Evolutionary conservation across 805 yeast genomes (phyloP).

Genomic region (Wickerhamomyces rabaulensis): DNA sequence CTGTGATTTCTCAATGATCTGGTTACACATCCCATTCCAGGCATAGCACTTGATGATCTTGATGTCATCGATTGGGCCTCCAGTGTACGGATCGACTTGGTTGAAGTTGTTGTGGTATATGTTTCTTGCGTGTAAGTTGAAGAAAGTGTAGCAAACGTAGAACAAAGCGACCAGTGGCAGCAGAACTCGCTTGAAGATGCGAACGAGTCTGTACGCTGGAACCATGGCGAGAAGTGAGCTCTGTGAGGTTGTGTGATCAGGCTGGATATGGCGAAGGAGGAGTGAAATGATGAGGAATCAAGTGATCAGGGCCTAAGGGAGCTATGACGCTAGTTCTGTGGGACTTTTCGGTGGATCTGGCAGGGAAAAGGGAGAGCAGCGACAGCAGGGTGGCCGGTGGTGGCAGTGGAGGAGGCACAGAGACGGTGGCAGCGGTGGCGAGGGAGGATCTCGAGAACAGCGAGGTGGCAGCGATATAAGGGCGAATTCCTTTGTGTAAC

Average conservation of each 20-base stretch:
- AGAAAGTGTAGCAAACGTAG: constrained; percentile 11
- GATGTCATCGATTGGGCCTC: constrained; percentile 28
- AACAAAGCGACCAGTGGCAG: constrained; percentile 11
- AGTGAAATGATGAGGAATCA: background rate
- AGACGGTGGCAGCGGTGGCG: background rate
- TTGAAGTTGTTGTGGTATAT: constrained; percentile 13
- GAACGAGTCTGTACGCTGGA: constrained; percentile 2
- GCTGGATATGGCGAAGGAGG: background rate
- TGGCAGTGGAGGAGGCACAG: background rate
- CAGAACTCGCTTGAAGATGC: constrained; percentile 12
- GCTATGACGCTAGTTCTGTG: background rate
- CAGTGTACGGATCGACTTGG: constrained; percentile 19
- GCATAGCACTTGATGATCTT: constrained; percentile 24
- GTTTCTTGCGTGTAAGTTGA: constrained; percentile 19
- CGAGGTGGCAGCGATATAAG: too few species aligned
- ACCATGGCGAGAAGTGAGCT: background rate
- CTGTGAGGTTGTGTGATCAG: background rate
- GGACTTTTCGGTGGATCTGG: background rate
- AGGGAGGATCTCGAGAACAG: background rate
- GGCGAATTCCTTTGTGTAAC: too few species aligned
- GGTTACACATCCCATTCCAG: constrained; percentile 27
- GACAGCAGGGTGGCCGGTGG: background rate
- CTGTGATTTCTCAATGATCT: constrained; percentile 13
- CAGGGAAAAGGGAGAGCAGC: background rate
- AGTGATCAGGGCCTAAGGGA: background rate